Evolutionary conservation across 1,284 basidiomycete species (phyloP).

Genomic region (Austroboletus olivaceoglutinosus): DNA sequence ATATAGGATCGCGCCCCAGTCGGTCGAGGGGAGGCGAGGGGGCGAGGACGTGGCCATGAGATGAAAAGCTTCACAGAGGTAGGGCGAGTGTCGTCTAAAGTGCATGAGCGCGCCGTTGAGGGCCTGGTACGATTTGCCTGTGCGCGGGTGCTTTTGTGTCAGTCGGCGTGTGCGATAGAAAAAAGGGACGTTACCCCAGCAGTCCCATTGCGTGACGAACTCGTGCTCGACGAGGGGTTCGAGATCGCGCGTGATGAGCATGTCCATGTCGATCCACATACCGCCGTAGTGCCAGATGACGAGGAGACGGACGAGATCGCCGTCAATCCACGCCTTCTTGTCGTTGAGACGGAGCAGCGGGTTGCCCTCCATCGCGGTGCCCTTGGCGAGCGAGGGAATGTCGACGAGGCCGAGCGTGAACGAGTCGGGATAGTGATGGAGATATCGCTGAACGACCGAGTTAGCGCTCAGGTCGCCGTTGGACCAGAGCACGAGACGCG

Average conservation of each 20-base stretch:
- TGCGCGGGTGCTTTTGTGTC: neutral
- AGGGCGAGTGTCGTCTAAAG: conserved; percentile 84
- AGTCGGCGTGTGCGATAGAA: neutral
- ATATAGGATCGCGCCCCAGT: conserved; percentile 91
- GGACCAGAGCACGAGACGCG: conserved; percentile 82
- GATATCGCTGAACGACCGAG: conserved; percentile 59
- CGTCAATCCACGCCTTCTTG: conserved; percentile 87
- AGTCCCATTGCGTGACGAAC: conserved; percentile 96
- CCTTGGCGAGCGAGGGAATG: conserved; percentile 62
- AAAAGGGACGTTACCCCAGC: conserved; percentile 65
- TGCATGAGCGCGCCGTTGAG: conserved; percentile 94
- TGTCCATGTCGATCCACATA: conserved; percentile 96
- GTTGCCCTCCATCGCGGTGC: conserved; percentile 73
- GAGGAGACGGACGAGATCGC: conserved; percentile 81
- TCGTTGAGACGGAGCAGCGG: conserved; percentile 61
- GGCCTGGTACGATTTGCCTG: conserved; percentile 83
- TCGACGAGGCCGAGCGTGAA: conserved; percentile 71
- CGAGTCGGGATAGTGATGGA: conserved; percentile 61
- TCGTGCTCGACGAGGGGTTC: conserved; percentile 84
- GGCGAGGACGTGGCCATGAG: conserved; percentile 75
- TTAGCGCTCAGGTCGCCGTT: conserved; percentile 73
- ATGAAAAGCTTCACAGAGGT: conserved; percentile 93
- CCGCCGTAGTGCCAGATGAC: conserved; percentile 89
- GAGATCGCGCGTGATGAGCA: conserved; percentile 80
- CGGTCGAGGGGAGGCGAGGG: conserved; percentile 77